Base-by-base conservation (phyloP, 2,329 filamentous ascomycete genomes). In the Talaromyces sp. region DNA sequence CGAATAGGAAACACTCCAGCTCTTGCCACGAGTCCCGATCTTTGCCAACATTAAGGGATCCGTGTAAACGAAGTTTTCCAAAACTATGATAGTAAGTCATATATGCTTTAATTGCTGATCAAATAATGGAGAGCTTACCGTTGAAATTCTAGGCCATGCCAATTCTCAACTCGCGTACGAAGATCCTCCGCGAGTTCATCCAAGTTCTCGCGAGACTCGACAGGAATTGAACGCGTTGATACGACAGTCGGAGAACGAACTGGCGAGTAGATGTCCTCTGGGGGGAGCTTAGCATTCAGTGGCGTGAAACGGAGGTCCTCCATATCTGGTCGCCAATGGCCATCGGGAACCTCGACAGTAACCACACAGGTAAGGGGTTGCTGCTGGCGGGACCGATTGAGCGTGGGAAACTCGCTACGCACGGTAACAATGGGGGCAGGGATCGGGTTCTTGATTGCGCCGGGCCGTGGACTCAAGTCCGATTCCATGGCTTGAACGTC, bases 1-100 rank as follows among this genome's bases (percentile, higher is more conserved):
- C 90, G 70, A 99, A 99, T 31, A 99, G 82, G 72, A 91, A 99
- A 73, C 94, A 99, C 72, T 99, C 92, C 57, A 99, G 77, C 72
- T 97, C 94, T 77, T 99, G 94, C 94, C 94, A 99, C 6, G 92
- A 92, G 63, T 93, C 82, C 64, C 91, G 91, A 73, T 99, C 94
- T 75, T 99, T 99, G 66, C 94, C 94, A 21, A 99, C 94, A 55
- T 90, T 87, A 58, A 99, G 84, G 2, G 88, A 92, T 28, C 91
- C 93, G 67, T 96, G 92, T 33, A 97, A 78, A 33, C 92, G 86
- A 63, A 99, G 81, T 70, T 94, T 96, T 62, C 94, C 94, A 70
- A 99, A 99, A 63, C 89, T 89, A 65, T 51, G 57, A n/a, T n/a
- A n/a, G n/a, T 31, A 41, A 40, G 28, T 55, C 28, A 53, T n/a